A percentile compares a stretch with the other conserved stretches of the same genome.
These are phyloP conservation scores for Xylaria sp. DNA, from an alignment of 2,329 filamentous ascomycete species.

Conservation along the genomic window DNA sequence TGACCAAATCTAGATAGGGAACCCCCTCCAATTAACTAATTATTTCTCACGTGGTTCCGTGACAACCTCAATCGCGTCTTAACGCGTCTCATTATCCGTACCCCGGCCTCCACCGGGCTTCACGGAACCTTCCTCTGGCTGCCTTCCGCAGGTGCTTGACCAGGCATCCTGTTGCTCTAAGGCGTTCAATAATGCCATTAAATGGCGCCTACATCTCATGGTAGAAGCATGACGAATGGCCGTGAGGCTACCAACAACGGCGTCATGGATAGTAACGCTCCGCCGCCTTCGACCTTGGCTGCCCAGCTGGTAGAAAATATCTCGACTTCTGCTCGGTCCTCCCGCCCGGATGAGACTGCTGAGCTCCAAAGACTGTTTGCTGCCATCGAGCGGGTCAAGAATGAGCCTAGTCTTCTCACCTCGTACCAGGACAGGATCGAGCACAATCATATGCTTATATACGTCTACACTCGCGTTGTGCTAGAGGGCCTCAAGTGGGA, in stretches of 20 bases:
- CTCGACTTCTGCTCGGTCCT: slow-evolving; percentile 69
- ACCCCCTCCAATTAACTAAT: background rate
- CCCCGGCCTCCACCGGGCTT: slow-evolving; percentile 11
- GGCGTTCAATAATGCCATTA: slow-evolving; percentile 9
- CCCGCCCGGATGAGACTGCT: slow-evolving; percentile 72
- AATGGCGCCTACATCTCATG: slow-evolving; percentile 49
- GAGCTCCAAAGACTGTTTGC: slow-evolving; percentile 77
- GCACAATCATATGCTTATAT: slow-evolving; percentile 86
- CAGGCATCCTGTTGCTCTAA: background rate
- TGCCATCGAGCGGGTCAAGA: slow-evolving; percentile 65
- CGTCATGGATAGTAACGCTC: slow-evolving; percentile 43
- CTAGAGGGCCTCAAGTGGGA: slow-evolving; percentile 75
- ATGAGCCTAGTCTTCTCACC: slow-evolving; percentile 64
- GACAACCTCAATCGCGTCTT: slow-evolving; percentile 30
- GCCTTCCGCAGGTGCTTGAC: background rate
- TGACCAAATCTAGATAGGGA: background rate
- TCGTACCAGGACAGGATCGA: slow-evolving; percentile 72
- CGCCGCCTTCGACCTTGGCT: slow-evolving; percentile 83
- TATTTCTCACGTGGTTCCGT: slow-evolving; percentile 38
- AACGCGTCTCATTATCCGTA: slow-evolving; percentile 24
- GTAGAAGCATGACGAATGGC: slow-evolving; percentile 40
- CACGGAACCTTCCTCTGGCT: slow-evolving; percentile 3
- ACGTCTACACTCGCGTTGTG: slow-evolving; percentile 82
- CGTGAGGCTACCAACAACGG: slow-evolving; percentile 42
- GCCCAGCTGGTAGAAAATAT: slow-evolving; percentile 88